Evolutionary conservation across 176 grass and related monocot species (phyloP), one percentile per base, ranked within the genome.

Genomic region (Thalia dealbata): DNA sequence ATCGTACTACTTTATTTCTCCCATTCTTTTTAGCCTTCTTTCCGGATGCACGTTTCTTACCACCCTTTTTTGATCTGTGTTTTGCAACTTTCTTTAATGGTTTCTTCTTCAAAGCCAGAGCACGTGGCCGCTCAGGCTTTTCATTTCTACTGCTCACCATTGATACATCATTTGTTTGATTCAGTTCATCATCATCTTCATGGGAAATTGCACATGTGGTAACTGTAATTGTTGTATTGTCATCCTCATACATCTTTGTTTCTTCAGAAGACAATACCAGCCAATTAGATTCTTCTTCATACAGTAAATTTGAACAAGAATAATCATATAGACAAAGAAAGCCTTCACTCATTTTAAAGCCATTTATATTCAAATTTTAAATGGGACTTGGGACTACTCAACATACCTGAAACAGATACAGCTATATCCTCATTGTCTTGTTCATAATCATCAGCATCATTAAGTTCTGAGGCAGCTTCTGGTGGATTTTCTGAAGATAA

Each of bases 191-290:
- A 19, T 83, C 73, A 19, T 88, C 81, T 56, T 80, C 77, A 6
- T 16, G 22, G 46, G 81, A 75, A 59, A 99, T 86, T 80, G 90
- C 87, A 21, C 90, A 76, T 15, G 87, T 93, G 16, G 88, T 90
- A 71, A 99, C 95, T 25, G 78, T 84, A 67, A 93, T 84, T 52
- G 70, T 99, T 21, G 90, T 86, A 22, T 60, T 67, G 0, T 61
- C 80, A 75, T 86, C 90, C 86, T 99, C 90, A 19, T 99, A 99
- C 1, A 83, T 88, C 73, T 82, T 99, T 60, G 74, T 88, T 79
- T 99, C 95, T 99, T 74, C 81, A 84, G 3, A 67, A 52, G 27
- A 41, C 75, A 23, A 52, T 72, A 78, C 13, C 13, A 30, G 25
- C 2, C 54, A n/a, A 58, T 58, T n/a, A 58, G 54, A 52, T 1